Percentiles rank a stretch among this genome's conserved stretches.
Conservation (phyloP, 176 grass and related monocot genomes). For the Aechmea fasciata region DNA sequence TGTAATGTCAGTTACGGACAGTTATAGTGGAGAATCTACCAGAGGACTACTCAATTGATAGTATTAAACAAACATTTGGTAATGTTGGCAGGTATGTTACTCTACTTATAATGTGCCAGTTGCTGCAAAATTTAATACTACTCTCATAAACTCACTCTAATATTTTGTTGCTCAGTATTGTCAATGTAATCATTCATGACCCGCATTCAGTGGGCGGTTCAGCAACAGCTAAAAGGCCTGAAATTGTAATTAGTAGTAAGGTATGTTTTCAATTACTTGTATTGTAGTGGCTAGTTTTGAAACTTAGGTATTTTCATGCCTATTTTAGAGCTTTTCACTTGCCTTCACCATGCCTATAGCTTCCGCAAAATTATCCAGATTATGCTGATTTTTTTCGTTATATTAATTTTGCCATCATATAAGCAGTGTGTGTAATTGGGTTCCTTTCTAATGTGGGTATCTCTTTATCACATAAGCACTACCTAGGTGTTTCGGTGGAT, state of each 20-base stretch:
- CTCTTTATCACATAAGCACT: no score
- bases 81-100: slow-evolving; percentile 59
- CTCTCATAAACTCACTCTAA: slow-evolving; percentile 17
- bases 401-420: no score
- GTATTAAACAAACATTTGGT: slow-evolving; percentile 52
- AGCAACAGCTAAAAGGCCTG: slow-evolving; percentile 34
- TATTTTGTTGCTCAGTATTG: slow-evolving; percentile 38
- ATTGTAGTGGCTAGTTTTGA: neutral
- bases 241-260: slow-evolving; percentile 48
- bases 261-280: slow-evolving; percentile 28
- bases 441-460: no score
- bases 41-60: slow-evolving; percentile 48
- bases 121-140: slow-evolving; percentile 1
- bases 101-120: slow-evolving; percentile 4
- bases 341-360: neutral
- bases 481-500: no score
- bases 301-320: neutral
- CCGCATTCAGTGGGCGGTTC: slow-evolving; percentile 36
- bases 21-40: slow-evolving; percentile 84
- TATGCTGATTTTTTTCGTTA: no score
- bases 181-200: slow-evolving; percentile 61
- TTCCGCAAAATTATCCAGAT: no score
- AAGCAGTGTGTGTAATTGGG: no score
- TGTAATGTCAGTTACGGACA: slow-evolving; percentile 41
- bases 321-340: neutral